phyloP scores from a whole-genome alignment of 345 rosid genomes.

The Camelina neglecta region DNA sequence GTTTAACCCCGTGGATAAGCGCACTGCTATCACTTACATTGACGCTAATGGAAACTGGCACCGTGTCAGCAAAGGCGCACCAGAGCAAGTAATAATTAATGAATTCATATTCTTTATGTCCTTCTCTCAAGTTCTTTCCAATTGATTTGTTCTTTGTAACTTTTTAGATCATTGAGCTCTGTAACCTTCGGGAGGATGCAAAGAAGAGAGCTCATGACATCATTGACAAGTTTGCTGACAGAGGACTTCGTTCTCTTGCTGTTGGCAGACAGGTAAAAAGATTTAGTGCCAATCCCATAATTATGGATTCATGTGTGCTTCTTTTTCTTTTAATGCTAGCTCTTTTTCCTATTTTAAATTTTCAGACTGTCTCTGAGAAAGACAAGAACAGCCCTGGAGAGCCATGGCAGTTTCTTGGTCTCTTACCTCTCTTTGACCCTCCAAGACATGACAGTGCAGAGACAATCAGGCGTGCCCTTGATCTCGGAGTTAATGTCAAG shows the following conservation, averaged over 20 bases:
- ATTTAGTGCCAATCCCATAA: not conserved
- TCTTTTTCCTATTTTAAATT: not conserved
- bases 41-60: constrained; percentile 74
- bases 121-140: not conserved
- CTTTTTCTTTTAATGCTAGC: constrained; percentile 4
- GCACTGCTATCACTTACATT: constrained; percentile 81
- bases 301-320: constrained; percentile 6
- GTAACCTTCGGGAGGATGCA: constrained; percentile 65
- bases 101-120: not conserved
- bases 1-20: constrained; percentile 87
- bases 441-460: constrained; percentile 98
- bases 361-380: constrained; percentile 64
- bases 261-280: constrained; percentile 66
- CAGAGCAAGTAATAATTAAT: constrained; percentile 68
- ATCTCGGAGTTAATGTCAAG: constrained; percentile 91
- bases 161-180: constrained; percentile 67
- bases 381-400: constrained; percentile 71
- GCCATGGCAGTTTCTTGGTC: constrained; percentile 89
- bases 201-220: constrained; percentile 73
- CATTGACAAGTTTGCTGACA: constrained; percentile 86
- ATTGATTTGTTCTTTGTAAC: not conserved
- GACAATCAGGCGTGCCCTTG: constrained; percentile 83
- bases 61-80: constrained; percentile 83
- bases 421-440: constrained; percentile 93
- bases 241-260: constrained; percentile 82